phyloP scores from a whole-genome alignment of 2,329 filamentous ascomycete species.

The Ceratocystis huliohia region DNA sequence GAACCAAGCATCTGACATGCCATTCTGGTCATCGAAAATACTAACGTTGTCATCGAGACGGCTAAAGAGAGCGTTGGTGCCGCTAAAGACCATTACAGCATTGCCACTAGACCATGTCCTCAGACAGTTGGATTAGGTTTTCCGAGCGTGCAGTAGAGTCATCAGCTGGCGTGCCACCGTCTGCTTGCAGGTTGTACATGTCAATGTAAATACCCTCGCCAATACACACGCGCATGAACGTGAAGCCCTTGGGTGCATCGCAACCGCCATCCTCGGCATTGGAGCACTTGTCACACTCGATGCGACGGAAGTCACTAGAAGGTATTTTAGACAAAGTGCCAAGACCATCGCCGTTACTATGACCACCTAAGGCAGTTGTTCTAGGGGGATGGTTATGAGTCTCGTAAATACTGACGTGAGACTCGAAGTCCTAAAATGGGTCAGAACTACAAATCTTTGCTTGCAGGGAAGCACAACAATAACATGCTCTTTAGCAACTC shows the following conservation, averaged over 20 bases:
- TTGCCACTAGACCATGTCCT: conserved; percentile 43
- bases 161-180: conserved; percentile 43
- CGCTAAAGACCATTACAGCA: conserved; percentile 50
- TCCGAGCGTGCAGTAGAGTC: conserved; percentile 44
- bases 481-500: conserved; percentile 2
- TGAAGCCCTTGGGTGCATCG: conserved; percentile 57
- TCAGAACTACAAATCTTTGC: neutral
- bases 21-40: conserved; percentile 38
- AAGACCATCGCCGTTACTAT: conserved; percentile 48
- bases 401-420: conserved; percentile 49
- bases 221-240: conserved; percentile 47
- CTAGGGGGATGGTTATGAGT: conserved; percentile 47
- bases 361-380: conserved; percentile 51
- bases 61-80: conserved; percentile 54
- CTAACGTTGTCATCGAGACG: conserved; percentile 42
- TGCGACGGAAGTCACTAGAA: conserved; percentile 43
- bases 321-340: conserved; percentile 49
- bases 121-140: conserved; percentile 47
- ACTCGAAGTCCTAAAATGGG: conserved; percentile 47
- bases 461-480: neutral
- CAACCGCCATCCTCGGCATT: conserved; percentile 45
- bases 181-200: conserved; percentile 54
- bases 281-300: conserved; percentile 26
- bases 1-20: conserved; percentile 48
- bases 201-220: conserved; percentile 41